Conservation (phyloP, 208 protist genomes). For the Naegleria lovaniensis region DNA sequence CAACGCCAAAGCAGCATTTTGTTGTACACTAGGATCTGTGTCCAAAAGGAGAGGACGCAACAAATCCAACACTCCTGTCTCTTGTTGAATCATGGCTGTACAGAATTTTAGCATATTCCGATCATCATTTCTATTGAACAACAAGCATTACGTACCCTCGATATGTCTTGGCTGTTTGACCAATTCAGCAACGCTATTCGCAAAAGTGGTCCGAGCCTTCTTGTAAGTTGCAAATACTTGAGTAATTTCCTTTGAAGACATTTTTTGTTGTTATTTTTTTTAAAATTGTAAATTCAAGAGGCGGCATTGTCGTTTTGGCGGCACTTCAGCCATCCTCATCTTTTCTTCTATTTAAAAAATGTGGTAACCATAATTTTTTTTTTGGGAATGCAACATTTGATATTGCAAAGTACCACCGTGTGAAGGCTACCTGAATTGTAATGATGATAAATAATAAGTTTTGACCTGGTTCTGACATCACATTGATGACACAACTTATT, state of each 20-base stretch:
- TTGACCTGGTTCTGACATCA: neutral
- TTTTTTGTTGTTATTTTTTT: slow-evolving; percentile 14
- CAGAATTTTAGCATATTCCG: neutral
- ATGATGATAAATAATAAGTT: neutral
- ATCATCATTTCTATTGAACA: neutral
- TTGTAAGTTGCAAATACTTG: slow-evolving; percentile 95
- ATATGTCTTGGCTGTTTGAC: slow-evolving; percentile 92
- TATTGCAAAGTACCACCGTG: too few relatives aligned
- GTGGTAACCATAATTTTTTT: neutral
- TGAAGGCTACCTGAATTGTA: too few relatives aligned
- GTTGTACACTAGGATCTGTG: slow-evolving; percentile 93
- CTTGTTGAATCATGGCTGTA: slow-evolving; percentile 20
- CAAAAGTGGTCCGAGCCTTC: slow-evolving; percentile 87
- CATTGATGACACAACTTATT: neutral
- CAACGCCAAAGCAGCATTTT: slow-evolving; percentile 92
- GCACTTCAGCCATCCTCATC: too few relatives aligned
- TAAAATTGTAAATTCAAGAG: too few relatives aligned
- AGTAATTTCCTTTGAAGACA: slow-evolving; percentile 65
- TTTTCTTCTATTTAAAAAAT: neutral
- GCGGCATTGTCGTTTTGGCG: too few relatives aligned
- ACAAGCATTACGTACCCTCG: slow-evolving; percentile 77
- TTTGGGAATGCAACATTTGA: neutral
- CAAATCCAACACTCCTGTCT: slow-evolving; percentile 85
- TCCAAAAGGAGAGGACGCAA: slow-evolving; percentile 93
- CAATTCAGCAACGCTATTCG: slow-evolving; percentile 87